phyloP scores from a whole-genome alignment of 176 grass and related monocot genomes.

The Oropetium thomaeum region DNA sequence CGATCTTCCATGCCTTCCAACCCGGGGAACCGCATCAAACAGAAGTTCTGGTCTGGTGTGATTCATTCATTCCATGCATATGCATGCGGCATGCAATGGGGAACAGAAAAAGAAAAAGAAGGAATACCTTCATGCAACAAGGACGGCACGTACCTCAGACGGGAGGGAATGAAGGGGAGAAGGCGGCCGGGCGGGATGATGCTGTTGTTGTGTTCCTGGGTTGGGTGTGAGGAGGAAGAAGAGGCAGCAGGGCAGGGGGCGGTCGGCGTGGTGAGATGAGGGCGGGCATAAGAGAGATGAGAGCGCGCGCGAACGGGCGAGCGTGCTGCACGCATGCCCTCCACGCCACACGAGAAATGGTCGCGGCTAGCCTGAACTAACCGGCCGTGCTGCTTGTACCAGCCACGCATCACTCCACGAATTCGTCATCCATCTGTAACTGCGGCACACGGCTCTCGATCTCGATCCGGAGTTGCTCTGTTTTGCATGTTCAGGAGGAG shows the following conservation, averaged over 20 bases:
- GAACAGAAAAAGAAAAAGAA: neutral
- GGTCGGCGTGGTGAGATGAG: neutral
- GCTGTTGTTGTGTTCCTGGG: neutral
- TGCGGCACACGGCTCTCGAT: neutral
- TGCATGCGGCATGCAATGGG: neutral
- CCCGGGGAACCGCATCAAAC: neutral
- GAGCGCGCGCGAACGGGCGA: neutral
- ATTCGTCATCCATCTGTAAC: neutral
- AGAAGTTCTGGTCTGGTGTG: too few species aligned
- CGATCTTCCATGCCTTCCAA: slow-evolving; percentile 20
- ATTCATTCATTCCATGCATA: neutral
- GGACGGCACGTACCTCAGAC: neutral
- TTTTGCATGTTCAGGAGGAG: neutral
- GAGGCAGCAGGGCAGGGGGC: neutral
- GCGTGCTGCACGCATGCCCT: slow-evolving; percentile 4
- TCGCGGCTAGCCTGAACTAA: neutral
- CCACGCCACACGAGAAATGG: neutral
- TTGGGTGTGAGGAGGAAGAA: neutral
- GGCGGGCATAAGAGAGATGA: neutral
- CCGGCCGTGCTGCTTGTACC: neutral
- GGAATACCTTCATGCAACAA: neutral
- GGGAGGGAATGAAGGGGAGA: neutral
- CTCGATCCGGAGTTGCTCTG: neutral
- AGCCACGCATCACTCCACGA: neutral
- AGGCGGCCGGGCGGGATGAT: neutral